Evolutionary conservation across 805 yeast genomes (phyloP).

Genomic region (Debaryomyces prosopidis): DNA sequence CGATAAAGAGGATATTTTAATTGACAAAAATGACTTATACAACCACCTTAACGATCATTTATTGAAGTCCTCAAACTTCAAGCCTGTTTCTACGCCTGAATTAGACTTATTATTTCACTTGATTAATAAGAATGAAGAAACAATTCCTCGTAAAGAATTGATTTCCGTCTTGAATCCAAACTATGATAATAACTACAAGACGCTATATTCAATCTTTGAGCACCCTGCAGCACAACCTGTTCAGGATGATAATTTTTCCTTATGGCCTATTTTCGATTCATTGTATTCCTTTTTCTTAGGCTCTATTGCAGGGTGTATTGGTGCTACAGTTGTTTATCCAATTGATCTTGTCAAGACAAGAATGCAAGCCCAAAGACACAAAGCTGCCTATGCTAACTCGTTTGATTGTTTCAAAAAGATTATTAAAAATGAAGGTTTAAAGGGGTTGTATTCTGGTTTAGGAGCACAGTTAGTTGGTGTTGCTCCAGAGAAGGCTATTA

Average conservation of each 20-base stretch:
- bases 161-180: slow-evolving; percentile 59
- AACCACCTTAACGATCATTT: slow-evolving; percentile 44
- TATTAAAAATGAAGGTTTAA: slow-evolving; percentile 70
- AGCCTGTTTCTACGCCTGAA: slow-evolving; percentile 39
- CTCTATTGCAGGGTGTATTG: slow-evolving; percentile 95
- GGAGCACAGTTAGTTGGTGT: slow-evolving; percentile 95
- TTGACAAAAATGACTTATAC: slow-evolving; percentile 42
- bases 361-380: slow-evolving; percentile 91
- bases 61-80: slow-evolving; percentile 43
- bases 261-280: slow-evolving; percentile 62
- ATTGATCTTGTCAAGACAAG: slow-evolving; percentile 94
- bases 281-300: slow-evolving; percentile 87
- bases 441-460: slow-evolving; percentile 88
- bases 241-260: slow-evolving; percentile 39
- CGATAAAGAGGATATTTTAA: slow-evolving; percentile 42
- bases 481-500: slow-evolving; percentile 97
- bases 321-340: slow-evolving; percentile 97
- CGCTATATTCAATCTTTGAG: slow-evolving; percentile 39
- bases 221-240: slow-evolving; percentile 43
- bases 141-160: slow-evolving; percentile 42
- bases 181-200: slow-evolving; percentile 34
- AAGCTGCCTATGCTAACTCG: slow-evolving; percentile 72
- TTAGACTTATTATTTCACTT: slow-evolving; percentile 42
- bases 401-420: slow-evolving; percentile 84
- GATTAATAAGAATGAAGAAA: slow-evolving; percentile 38